Percentiles rank a stretch among this genome's conserved stretches.
Conservation (phyloP, 1,284 basidiomycete species). For the Ganoderma sp. region DNA sequence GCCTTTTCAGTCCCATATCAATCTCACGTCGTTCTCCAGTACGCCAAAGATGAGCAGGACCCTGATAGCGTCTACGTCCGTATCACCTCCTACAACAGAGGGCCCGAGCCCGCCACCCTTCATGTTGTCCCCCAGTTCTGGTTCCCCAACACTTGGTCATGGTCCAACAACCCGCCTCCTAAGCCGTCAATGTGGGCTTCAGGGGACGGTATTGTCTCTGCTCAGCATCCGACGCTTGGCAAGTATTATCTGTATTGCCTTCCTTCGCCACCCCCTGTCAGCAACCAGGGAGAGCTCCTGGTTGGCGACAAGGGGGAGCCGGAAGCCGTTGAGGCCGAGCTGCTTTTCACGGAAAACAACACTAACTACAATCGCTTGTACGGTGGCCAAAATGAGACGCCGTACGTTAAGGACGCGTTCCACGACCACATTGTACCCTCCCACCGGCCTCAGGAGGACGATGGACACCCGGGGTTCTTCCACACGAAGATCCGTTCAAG, state of each 20-base stretch:
- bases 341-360: conserved; percentile 96
- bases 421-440: conserved; percentile 93
- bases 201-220: conserved; percentile 70
- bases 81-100: conserved; percentile 96
- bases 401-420: conserved; percentile 97
- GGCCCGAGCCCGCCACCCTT: conserved; percentile 93
- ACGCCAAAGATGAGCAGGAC: conserved; percentile 95
- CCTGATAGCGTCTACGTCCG: conserved; percentile 90
- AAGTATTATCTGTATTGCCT: conserved; percentile 88
- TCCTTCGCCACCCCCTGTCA: conserved; percentile 89
- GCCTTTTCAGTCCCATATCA: conserved; percentile 9
- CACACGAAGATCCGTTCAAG: conserved; percentile 55
- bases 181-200: conserved; percentile 75
- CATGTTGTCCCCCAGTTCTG: conserved; percentile 95
- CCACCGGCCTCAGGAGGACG: conserved; percentile 67
- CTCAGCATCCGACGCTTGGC: conserved; percentile 76
- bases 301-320: conserved; percentile 68
- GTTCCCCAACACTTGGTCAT: conserved; percentile 99
- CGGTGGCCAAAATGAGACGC: conserved; percentile 81
- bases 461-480: conserved; percentile 47
- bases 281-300: conserved; percentile 56
- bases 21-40: conserved; percentile 55
- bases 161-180: conserved; percentile 82
- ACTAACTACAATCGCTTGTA: conserved; percentile 95
- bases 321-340: conserved; percentile 75